A percentile compares a stretch with the other conserved stretches of the same genome.
Evolutionary conservation across 805 yeast species (phyloP).

Genomic region (Middelhovenomyces tepae): DNA sequence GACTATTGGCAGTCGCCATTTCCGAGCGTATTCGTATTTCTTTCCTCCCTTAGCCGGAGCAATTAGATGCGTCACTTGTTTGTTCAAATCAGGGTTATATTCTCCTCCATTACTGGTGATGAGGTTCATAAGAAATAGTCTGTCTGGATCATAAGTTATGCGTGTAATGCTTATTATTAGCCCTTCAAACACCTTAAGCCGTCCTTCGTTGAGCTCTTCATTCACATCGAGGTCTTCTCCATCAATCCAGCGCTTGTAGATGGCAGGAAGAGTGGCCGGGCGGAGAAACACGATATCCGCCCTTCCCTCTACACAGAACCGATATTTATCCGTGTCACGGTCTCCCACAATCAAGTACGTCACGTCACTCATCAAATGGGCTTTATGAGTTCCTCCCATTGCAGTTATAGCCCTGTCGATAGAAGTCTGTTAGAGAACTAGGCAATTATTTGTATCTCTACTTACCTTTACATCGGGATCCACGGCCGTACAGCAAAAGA

Average conservation of each 20-base stretch:
- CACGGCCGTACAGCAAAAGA: conserved; percentile 17
- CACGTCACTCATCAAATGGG: conserved; percentile 44
- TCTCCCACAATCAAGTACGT: conserved; percentile 45
- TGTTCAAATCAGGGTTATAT: conserved; percentile 21
- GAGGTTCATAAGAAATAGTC: conserved; percentile 6
- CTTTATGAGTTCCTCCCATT: conserved; percentile 41
- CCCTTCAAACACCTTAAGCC: conserved; percentile 23
- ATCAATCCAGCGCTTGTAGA: conserved; percentile 44
- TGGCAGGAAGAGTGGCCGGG: conserved; percentile 35
- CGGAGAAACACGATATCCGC: conserved; percentile 49
- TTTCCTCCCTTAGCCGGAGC: conserved; percentile 24
- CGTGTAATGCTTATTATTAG: conserved; percentile 33
- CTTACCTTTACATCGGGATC: conserved; percentile 14
- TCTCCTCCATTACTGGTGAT: conserved; percentile 29
- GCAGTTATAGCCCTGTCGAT: neutral
- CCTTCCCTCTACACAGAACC: conserved; percentile 34
- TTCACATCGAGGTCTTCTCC: conserved; percentile 36
- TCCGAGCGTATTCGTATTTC: conserved; percentile 31
- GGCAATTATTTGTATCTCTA: no score
- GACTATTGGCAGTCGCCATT: conserved; percentile 34
- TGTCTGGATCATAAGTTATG: conserved; percentile 21
- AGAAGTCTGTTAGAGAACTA: neutral
- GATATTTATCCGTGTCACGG: conserved; percentile 45
- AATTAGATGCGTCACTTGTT: conserved; percentile 24
- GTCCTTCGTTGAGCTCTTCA: conserved; percentile 17